These are phyloP conservation scores for Venturia asperata DNA, from an alignment of 2,329 filamentous ascomycete genomes.

Conservation along the genomic window DNA sequence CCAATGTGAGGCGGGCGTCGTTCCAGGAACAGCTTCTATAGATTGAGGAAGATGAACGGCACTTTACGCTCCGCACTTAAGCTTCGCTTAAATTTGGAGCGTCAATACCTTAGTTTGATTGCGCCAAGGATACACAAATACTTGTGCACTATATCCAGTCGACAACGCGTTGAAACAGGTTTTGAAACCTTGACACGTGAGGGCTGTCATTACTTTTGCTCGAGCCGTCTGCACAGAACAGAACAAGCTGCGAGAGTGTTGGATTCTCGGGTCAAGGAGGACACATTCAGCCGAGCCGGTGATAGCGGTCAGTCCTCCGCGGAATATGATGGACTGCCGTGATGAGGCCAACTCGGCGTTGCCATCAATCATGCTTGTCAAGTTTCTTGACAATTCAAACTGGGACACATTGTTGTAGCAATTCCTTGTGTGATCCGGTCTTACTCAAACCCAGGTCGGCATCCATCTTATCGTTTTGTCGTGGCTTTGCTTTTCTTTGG, in stretches of 20 bases:
- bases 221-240: too few relatives aligned
- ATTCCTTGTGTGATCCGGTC: background rate
- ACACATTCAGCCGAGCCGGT: too few relatives aligned
- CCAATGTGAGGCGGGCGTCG: background rate
- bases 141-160: background rate
- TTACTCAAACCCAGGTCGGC: too few relatives aligned
- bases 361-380: background rate
- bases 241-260: too few relatives aligned
- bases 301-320: too few relatives aligned
- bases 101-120: background rate
- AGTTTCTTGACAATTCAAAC: background rate
- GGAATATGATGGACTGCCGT: too few relatives aligned
- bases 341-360: background rate
- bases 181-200: background rate
- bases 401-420: background rate
- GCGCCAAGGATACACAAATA: background rate
- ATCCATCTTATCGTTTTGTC: background rate
- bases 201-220: background rate
- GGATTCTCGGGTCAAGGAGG: background rate
- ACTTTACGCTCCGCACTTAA: background rate
- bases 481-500: background rate
- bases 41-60: background rate
- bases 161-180: background rate
- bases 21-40: background rate
- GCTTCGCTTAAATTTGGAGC: background rate